Base-by-base conservation (phyloP, 768 basidiomycete species). In the Phlebiopsis flavidoalba region DNA sequence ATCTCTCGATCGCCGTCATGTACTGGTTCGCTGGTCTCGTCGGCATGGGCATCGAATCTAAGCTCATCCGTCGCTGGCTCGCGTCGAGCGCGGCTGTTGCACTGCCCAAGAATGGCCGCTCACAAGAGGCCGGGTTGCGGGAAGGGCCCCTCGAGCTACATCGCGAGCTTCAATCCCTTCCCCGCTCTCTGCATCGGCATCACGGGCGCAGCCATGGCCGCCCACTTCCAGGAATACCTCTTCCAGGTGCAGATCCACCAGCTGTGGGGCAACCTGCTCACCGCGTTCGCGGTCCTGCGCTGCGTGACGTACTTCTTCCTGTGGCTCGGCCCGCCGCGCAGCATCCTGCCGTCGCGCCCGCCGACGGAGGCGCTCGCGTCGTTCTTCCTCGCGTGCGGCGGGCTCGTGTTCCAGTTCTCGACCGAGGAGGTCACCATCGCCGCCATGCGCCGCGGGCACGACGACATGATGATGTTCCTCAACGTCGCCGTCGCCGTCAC, bases 221-320 rank as follows among this genome's bases (percentile, higher is more conserved):
- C 93, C 0, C 96, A 98, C 72, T 81, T 83, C 58, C 95, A 98
- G 72, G 82, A 83, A 1, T 98, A 96, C 74, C 73, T 91, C n/a
- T 97, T 97, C 77, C 91, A 91, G 83, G 93, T 97, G 45, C 86
- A 94, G 70, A 89, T 98, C 55, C 96, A 98, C 72, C 72, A 80
- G 35, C 79, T 98, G 3, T 98, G 96, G 96, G 96, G 96, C 51
- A 86, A 85, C 74, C 78, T 95, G 22, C 84, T 98, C 14, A 79
- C 88, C 58, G 88, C 77, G 4, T 94, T 89, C 70, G 83, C 91
- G 5, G 77, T 91, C 8, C 75, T 95, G 61, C 83, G 96, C 55
- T 91, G 88, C 69, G 67, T 95, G 43, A 98, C 95, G 1, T 98
- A 98, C 71, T 92, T 95, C 76, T 94, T 98, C 83, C 79, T 96